Base-by-base conservation (phyloP, 2,329 filamentous ascomycete species). In the Aspergillus oerlinghausenensis region DNA sequence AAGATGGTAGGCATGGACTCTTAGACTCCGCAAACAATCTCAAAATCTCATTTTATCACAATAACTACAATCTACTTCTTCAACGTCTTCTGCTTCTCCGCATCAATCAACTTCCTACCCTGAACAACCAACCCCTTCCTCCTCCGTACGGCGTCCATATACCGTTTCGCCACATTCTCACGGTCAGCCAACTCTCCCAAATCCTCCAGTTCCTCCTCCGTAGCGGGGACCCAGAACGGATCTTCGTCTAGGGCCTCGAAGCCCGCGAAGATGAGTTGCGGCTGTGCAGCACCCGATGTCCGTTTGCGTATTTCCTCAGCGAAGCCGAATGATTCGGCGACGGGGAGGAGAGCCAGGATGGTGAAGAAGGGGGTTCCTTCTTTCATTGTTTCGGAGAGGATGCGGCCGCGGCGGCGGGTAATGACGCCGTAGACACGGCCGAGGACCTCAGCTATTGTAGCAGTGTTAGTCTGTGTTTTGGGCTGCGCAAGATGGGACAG, bases 341-440 rank as follows among this genome's bases (percentile, higher is more conserved):
- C 94, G 0, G 94, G 94, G 5, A 99, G 82, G 1, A 92, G 81
- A 0, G 92, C 89, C 53, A 88, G 83, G 70, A 99, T 96, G 4
- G 91, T 96, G 80, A 96, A 99, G 76, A 97, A 97, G 1, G 93
- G 92, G 0, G 91, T 96, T 25, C 94, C 93, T 70, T 96, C 92
- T 67, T 96, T 95, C 80, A 99, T 89, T 21, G 87, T 86, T 75
- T 99, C 94, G 9, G 89, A 89, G 23, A 96, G 84, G 53, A 99
- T 95, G 40, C 88, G 88, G 26, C 94, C 94, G 35, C 92, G 88
- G 4, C 94, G 89, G 1, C 93, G 88, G 32, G 93, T 97, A n/a
- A 99, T 86, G n/a, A 97, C 93, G 64, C 90, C 90, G 80, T 99
- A 99, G 35, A 97, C 94, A 29, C 91, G 88, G 23, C 94, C 94